Percentiles rank a stretch among this genome's conserved stretches.
phyloP scores from a whole-genome alignment of 257 asterid species.

The Solanum lignicaule region DNA sequence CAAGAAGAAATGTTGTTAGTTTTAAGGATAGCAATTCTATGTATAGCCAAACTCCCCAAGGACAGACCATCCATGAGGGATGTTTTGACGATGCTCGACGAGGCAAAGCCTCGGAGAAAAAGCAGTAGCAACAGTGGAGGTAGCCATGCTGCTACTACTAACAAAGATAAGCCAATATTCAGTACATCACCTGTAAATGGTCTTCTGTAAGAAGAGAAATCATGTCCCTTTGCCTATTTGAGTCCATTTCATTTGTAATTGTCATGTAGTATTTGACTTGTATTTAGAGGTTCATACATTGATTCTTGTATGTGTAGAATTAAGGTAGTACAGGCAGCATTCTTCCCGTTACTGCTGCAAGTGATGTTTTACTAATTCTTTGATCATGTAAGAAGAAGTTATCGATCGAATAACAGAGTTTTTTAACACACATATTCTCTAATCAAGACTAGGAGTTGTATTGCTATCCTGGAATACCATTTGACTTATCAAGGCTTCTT shows the following conservation, averaged over 20 bases:
- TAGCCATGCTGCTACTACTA: neutral
- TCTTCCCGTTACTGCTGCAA: neutral
- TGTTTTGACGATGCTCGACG: conserved; percentile 38
- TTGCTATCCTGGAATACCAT: neutral
- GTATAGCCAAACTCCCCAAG: conserved; percentile 37
- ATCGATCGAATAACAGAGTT: neutral
- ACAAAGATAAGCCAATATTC: conserved; percentile 22
- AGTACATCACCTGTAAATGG: conserved; percentile 32
- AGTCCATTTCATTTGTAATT: neutral
- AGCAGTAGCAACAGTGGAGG: conserved; percentile 15
- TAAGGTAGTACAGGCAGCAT: neutral
- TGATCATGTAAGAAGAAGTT: neutral
- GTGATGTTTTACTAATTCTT: neutral
- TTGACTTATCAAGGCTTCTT: neutral
- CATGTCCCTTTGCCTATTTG: neutral
- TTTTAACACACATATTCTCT: neutral
- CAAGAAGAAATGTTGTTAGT: conserved; percentile 42
- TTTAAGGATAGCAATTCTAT: conserved; percentile 31
- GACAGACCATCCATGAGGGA: conserved; percentile 50
- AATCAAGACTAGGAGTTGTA: neutral
- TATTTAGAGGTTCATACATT: neutral
- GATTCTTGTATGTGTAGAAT: conserved; percentile 1
- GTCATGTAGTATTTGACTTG: conserved; percentile 3
- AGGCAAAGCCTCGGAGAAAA: conserved; percentile 41
- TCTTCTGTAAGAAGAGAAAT: neutral